Evolutionary conservation across 495 filamentous ascomycete genomes (phyloP), one percentile per base, ranked within the genome.

Genomic region (Jackrogersella multiformis): DNA sequence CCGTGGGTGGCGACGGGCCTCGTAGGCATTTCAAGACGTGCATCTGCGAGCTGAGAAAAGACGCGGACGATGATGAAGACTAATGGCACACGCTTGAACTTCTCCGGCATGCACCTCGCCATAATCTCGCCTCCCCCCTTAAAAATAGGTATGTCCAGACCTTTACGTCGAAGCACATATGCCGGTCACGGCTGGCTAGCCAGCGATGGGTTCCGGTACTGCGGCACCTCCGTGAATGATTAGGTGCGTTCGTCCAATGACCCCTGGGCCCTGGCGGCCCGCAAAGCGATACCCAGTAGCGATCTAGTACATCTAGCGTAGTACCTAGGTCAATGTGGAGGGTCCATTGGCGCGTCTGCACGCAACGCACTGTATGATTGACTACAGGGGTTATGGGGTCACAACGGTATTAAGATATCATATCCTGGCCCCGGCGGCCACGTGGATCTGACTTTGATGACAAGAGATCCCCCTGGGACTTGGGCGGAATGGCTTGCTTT

Each of bases 401-500:
- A 64, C 61, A 56, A 41, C 76, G 78, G 76, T 72, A 79, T 80
- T 78, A 68, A 59, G 69, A 69, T 69, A 68, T 69, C 68, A 70
- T 72, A 70, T 74, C 71, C 71, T 74, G 73, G 74, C 59, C 77
- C 77, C 63, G 68, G 74, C 76, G 71, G 77, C 79, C 79, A 81
- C 79, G 78, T 81, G 79, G 74, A 66, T 70, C 61, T 70, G 61
- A 62, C 61, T 66, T 35, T 70, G 51, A 61, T 70, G 67, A 70
- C 61, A 70, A 66, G 67, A 66, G 67, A 65, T 70, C 67, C 67
- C n/a, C 67, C 67, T 70, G 67, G 66, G 52, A 65, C 35, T 70
- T 58, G 57, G 26, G 67, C 61, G 61, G 67, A 66, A 70, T 70
- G 61, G 61, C 67, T 66, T 70, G 61, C 67, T 57, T 70, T 57